A percentile compares a stretch with the other conserved stretches of the same genome.
Conservation (phyloP, 2,329 filamentous ascomycete genomes). For the Aspergillus cejpii region DNA sequence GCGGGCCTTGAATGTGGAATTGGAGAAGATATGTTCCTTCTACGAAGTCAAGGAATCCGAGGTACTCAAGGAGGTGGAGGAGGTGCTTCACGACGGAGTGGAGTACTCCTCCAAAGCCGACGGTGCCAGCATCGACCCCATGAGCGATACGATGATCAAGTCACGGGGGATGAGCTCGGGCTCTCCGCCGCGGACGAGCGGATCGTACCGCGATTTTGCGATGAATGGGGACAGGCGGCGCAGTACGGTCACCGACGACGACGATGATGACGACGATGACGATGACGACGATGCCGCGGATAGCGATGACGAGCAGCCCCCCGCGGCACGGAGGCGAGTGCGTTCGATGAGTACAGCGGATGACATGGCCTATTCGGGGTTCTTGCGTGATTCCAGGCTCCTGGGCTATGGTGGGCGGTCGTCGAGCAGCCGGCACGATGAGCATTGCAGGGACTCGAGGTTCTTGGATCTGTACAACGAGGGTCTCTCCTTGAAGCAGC, state of each 20-base stretch:
- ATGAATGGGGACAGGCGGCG: slow-evolving; percentile 43
- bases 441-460: slow-evolving; percentile 69
- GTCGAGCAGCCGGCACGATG: slow-evolving; percentile 47
- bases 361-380: slow-evolving; percentile 33
- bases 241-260: slow-evolving; percentile 41
- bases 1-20: slow-evolving; percentile 73
- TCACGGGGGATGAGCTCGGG: slow-evolving; percentile 37
- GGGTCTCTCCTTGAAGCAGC: slow-evolving; percentile 85
- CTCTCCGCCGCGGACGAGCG: slow-evolving; percentile 42
- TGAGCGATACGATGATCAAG: slow-evolving; percentile 39
- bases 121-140: slow-evolving; percentile 40
- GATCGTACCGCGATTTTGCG: slow-evolving; percentile 49
- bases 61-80: slow-evolving; percentile 71
- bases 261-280: slow-evolving; percentile 50
- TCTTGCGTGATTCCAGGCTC: slow-evolving; percentile 20
- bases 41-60: slow-evolving; percentile 85
- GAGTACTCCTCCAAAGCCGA: slow-evolving; percentile 56
- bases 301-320: slow-evolving; percentile 54
- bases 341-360: slow-evolving; percentile 26
- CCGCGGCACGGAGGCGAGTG: slow-evolving; percentile 22
- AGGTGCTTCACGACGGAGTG: slow-evolving; percentile 67
- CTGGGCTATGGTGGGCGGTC: slow-evolving; percentile 14
- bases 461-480: slow-evolving; percentile 62
- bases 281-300: slow-evolving; percentile 40
- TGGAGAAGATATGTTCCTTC: slow-evolving; percentile 91